phyloP scores from a whole-genome alignment of 179 eudicot species.

The Nepenthes alata region DNA sequence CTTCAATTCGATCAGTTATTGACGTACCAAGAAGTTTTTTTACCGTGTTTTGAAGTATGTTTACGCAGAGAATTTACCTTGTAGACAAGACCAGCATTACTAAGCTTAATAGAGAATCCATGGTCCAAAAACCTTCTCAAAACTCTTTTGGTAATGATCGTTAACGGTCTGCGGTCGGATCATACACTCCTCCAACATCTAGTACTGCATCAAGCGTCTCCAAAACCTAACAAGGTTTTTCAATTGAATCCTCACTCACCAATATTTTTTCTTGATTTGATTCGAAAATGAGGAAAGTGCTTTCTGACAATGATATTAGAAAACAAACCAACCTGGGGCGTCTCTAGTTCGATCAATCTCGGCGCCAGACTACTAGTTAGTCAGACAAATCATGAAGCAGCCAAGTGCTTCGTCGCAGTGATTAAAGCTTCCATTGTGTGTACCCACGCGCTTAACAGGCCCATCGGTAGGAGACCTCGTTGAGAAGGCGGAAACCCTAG shows the following conservation, averaged over 20 bases:
- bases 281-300: not conserved
- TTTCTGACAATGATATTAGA: not conserved
- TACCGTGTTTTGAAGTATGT: no score
- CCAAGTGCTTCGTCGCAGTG: slow-evolving; percentile 97
- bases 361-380: slow-evolving; percentile 48
- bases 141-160: slow-evolving; percentile 92
- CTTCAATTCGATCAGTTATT: no score
- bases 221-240: slow-evolving; percentile 38
- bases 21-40: no score
- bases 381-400: slow-evolving; percentile 87
- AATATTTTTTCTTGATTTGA: no score
- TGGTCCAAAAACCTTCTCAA: slow-evolving; percentile 72
- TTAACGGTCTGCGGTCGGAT: slow-evolving; percentile 43
- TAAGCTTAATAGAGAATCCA: slow-evolving; percentile 70
- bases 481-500: not conserved
- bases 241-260: not conserved
- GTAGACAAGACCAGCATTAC: slow-evolving; percentile 92
- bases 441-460: slow-evolving; percentile 50
- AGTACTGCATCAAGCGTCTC: slow-evolving; percentile 76
- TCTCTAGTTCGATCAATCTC: slow-evolving; percentile 68
- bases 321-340: slow-evolving; percentile 28
- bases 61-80: slow-evolving; percentile 35
- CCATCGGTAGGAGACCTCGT: slow-evolving; percentile 16
- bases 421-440: slow-evolving; percentile 86
- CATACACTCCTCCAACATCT: slow-evolving; percentile 86